Base-by-base conservation (phyloP, 371 early-diverging fungal species). In the Lichtheimia ornata region DNA sequence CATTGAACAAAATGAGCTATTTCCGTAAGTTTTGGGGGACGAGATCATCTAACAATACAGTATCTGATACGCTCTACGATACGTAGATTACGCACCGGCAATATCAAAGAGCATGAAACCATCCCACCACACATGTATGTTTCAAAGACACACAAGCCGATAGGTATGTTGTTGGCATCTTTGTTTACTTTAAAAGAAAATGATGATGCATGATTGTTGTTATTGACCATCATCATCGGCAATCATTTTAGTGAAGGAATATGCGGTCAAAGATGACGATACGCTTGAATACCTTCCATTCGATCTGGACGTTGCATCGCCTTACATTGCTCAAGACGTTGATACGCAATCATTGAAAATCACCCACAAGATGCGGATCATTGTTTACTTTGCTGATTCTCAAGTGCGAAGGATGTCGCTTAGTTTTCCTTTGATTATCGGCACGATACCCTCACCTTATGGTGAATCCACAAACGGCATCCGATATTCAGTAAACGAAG, bases 1-100 rank as follows among this genome's bases (percentile, higher is more conserved):
- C 28, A 25, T 76, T 27, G 73, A 73, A 25, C 76, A 76, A 50
- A 47, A 44, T 17, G 73, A 72, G 52, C 53, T 15, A 0, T 76
- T 70, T 45, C 73, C 76, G 76, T 72, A 73, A 64, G 67, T 62
- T 6, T 35, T 35, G 35, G 11, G 11, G 35, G 28, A 0, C 4
- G 28, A 2, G 5, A 27, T 7, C 28, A 27, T 27, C 24, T 30
- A 4, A 52, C 27, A 22, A 22, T 1, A n/a, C 35, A 11, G 40
- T 52, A 15, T 14, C 35, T 27, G 0, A 52, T 52, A 5, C 9
- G 5, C n/a, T 27, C 5, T 44, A 56, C n/a, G n/a, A n/a, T n/a
- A n/a, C n/a, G n/a, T 41, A 51, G 52, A 22, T 40, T 50, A 18
- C 58, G 63, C 15, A 52, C 57, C 4, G 57, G 57, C 2, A 15